Conservation (phyloP, 1,284 basidiomycete species). For the Flammula alnicola region DNA sequence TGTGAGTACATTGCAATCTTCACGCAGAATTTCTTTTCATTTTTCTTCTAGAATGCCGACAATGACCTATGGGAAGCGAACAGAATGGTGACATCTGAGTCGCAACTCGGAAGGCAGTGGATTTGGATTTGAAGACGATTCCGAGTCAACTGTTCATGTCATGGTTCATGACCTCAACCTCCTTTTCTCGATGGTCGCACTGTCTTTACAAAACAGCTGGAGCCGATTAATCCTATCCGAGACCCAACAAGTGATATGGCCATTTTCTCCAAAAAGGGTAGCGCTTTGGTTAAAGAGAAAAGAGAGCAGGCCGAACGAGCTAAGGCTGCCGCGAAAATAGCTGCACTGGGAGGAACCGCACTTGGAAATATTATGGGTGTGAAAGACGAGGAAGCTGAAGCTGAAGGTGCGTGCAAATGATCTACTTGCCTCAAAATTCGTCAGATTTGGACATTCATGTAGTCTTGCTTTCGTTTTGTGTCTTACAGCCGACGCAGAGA, state of each 20-base stretch:
- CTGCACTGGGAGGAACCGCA: conserved; percentile 89
- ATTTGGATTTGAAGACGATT: conserved; percentile 92
- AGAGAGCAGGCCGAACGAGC: conserved; percentile 95
- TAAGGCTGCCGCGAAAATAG: conserved; percentile 95
- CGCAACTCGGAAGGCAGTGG: conserved; percentile 83
- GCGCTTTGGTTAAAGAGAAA: conserved; percentile 91
- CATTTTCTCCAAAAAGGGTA: conserved; percentile 94
- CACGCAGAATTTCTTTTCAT: conserved; percentile 8
- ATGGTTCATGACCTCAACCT: conserved; percentile 96
- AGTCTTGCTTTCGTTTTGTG: conserved; percentile 44
- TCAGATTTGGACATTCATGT: conserved; percentile 78
- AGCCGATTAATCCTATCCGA: conserved; percentile 95
- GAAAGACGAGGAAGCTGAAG: conserved; percentile 90
- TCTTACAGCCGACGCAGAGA: conserved; percentile 64
- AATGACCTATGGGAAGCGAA: conserved; percentile 99
- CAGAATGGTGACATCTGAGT: conserved; percentile 94
- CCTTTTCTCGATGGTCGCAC: conserved; percentile 97
- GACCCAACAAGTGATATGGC: conserved; percentile 96
- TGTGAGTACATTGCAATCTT: conserved; percentile 49
- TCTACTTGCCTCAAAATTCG: conserved; percentile 27
- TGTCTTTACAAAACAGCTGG: conserved; percentile 95
- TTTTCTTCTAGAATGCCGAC: conserved; percentile 79
- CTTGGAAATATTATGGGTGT: conserved; percentile 98
- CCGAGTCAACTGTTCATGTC: conserved; percentile 95
- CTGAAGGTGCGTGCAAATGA: conserved; percentile 66